These are phyloP conservation scores for Starmerella ratchasimensis DNA, from an alignment of 805 yeast genomes.

Conservation along the genomic window DNA sequence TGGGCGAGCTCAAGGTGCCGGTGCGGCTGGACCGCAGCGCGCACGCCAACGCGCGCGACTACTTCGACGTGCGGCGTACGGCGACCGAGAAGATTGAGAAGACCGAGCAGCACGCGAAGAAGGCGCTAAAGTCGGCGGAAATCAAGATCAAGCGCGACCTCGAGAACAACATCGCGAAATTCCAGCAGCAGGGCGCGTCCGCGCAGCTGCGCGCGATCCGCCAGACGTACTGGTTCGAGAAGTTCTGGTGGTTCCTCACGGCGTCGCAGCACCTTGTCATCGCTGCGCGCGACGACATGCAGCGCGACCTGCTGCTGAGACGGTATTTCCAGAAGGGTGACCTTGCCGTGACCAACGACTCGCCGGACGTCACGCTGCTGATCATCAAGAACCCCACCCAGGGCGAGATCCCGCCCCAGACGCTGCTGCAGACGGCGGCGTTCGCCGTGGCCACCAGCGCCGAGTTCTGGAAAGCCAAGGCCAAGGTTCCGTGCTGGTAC, in stretches of 20 bases:
- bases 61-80: constrained; percentile 60
- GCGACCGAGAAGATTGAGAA: constrained; percentile 68
- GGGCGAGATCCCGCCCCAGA: constrained; percentile 59
- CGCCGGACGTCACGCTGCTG: constrained; percentile 60
- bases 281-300: constrained; percentile 72
- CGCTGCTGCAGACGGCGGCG: constrained; percentile 80
- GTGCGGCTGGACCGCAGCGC: constrained; percentile 64
- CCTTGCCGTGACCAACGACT: constrained; percentile 56
- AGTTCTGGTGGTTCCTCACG: constrained; percentile 86
- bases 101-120: constrained; percentile 60
- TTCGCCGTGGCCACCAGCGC: constrained; percentile 57
- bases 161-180: constrained; percentile 43
- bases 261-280: constrained; percentile 65
- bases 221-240: constrained; percentile 80
- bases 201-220: constrained; percentile 42
- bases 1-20: constrained; percentile 45
- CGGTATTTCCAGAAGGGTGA: constrained; percentile 66
- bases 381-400: constrained; percentile 67
- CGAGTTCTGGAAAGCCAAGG: constrained; percentile 80
- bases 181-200: constrained; percentile 32
- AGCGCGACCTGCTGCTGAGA: constrained; percentile 66
- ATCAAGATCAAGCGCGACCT: constrained; percentile 61
- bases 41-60: constrained; percentile 74
- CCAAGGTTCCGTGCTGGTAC: constrained; percentile 75
- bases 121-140: constrained; percentile 76